Evolutionary conservation across 2,329 filamentous ascomycete genomes (phyloP).

Genomic region (Xylaria sp.): DNA sequence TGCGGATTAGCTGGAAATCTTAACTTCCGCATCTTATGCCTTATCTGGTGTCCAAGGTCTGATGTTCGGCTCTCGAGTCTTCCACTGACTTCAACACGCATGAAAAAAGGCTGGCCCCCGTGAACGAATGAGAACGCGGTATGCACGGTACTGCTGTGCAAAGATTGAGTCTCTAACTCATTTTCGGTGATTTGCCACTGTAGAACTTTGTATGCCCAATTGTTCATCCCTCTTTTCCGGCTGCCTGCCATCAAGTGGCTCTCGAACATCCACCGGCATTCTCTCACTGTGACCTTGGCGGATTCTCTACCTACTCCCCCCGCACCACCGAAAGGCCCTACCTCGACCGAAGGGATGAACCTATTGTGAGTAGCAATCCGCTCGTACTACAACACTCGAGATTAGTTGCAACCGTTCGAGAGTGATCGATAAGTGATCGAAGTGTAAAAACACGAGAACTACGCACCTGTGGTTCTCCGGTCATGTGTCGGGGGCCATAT

Average conservation of each 20-base stretch:
- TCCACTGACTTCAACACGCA: slow-evolving; percentile 47
- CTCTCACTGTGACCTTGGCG: slow-evolving; percentile 31
- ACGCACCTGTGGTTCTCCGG: slow-evolving; percentile 31
- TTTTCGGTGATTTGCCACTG: slow-evolving; percentile 48
- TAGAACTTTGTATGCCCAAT: slow-evolving; percentile 41
- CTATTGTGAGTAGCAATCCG: slow-evolving; percentile 24
- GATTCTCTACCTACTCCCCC: slow-evolving; percentile 42
- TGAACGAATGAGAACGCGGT: slow-evolving; percentile 49
- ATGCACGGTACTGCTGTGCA: slow-evolving; percentile 44
- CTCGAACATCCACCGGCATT: slow-evolving; percentile 44
- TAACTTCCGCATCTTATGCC: slow-evolving; percentile 37
- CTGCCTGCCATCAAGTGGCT: slow-evolving; percentile 36
- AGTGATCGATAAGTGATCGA: not conserved
- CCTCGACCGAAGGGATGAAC: slow-evolving; percentile 37
- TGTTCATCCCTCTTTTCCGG: slow-evolving; percentile 30
- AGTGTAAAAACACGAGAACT: not conserved
- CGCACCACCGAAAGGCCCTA: slow-evolving; percentile 35
- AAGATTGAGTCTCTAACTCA: slow-evolving; percentile 42
- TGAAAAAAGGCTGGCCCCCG: slow-evolving; percentile 45
- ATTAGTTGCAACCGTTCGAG: not conserved
- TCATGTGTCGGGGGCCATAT: slow-evolving; percentile 42
- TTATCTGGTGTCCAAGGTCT: slow-evolving; percentile 36
- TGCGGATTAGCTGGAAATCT: slow-evolving; percentile 36
- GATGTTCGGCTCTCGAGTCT: slow-evolving; percentile 41
- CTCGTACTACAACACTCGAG: slow-evolving; percentile 20